Conservation (phyloP, 768 basidiomycete genomes). For the Collybia nuda region DNA sequence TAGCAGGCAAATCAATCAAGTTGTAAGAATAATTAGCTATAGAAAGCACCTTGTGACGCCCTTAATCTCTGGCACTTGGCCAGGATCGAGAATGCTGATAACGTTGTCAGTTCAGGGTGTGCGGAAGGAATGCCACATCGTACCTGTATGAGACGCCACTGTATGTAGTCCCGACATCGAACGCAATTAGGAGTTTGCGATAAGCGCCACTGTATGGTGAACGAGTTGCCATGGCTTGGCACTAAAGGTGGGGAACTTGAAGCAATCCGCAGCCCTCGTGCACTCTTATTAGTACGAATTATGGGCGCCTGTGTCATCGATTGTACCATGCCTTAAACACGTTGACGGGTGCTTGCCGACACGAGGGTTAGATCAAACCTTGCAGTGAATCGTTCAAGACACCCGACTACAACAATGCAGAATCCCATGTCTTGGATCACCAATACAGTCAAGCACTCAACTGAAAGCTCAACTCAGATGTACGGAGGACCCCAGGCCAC, state of each 20-base stretch:
- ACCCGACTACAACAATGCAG: no score
- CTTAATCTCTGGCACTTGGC: constrained; percentile 31
- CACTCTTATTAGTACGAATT: neutral
- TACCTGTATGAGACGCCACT: constrained; percentile 47
- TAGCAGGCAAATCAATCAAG: neutral
- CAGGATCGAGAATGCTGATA: constrained; percentile 33
- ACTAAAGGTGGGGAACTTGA: neutral
- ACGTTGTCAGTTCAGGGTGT: neutral
- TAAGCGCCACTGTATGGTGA: constrained; percentile 17
- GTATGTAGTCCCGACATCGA: constrained; percentile 53
- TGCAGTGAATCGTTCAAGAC: no score
- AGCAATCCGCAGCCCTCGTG: neutral
- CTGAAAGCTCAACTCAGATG: no score
- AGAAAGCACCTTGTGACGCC: constrained; percentile 35
- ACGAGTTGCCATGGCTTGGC: neutral
- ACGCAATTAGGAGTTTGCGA: constrained; percentile 45
- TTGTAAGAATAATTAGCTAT: constrained; percentile 9
- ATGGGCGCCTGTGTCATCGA: constrained; percentile 1
- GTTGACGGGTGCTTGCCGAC: constrained; percentile 1
- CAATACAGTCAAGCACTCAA: no score
- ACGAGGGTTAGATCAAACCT: constrained; percentile 6
- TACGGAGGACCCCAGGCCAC: no score
- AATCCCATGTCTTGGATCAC: no score
- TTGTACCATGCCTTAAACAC: constrained; percentile 8
- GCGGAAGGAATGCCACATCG: neutral